Base-by-base conservation (phyloP, 2,329 filamentous ascomycete genomes). In the Alternaria sp. region DNA sequence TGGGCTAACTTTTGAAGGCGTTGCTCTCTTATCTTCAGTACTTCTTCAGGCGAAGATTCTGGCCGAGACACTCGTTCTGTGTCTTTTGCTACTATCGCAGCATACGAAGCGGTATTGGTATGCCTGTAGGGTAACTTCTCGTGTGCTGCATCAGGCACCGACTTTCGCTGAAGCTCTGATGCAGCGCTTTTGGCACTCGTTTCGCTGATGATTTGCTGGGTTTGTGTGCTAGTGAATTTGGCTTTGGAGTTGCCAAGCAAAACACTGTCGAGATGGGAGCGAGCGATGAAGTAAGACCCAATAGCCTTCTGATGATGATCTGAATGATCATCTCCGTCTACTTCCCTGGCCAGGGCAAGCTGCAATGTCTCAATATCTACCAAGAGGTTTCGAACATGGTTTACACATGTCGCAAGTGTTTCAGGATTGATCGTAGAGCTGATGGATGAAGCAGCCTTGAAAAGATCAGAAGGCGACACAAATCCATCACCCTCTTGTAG, bases 291-390 rank as follows among this genome's bases (percentile, higher is more conserved):
- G 44, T 74, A 76, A n/a, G 72, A 71, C 11, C 64, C 71, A 18
- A 76, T 41, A 18, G 71, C 62, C 38, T 45, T 67, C 50, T 76
- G 70, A 12, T 74, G 71, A 49, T 73, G 64, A 40, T 68, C 63
- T 1, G 71, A 68, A 40, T 70, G 59, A 41, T 74, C 78, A 30
- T 80, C 72, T 6, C 81, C 81, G 43, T 78, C 70, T 28, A 78
- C 76, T 54, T 81, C 76, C 60, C 78, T 74, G 28, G 74, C 70
- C 51, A 83, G 77, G 16, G 57, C 67, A 27, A 68, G 48, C 20
- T 74, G 70, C 20, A 74, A 22, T 1, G 46, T 63, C 27, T 73
- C 66, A 12, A 75, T 69, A 46, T 72, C 59, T 51, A 65, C 49
- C 16, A 76, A 32, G 5, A 76, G 54, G 30, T 30, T 65, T 14